Base-by-base conservation (phyloP, 129 eudicot genomes). In the Cynara cardunculus region DNA sequence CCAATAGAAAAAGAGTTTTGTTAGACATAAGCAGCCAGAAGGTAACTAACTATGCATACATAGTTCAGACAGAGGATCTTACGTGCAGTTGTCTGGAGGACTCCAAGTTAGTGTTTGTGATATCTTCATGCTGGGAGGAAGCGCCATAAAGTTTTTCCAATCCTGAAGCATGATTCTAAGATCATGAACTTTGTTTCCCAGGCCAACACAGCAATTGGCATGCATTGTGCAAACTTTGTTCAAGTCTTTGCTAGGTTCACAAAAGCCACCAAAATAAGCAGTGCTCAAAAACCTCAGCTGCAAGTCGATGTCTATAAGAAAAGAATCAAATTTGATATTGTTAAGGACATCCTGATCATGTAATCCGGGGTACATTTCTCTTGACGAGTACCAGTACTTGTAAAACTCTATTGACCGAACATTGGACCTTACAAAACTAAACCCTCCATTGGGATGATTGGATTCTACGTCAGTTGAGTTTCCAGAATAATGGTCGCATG, bases 291-390 rank as follows among this genome's bases (percentile, higher is more conserved):
- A 89, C 39, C 85, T 87, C 82, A 89, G 64, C 25, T 75, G 53
- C 28, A 89, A 75, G 32, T 82, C 88, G 16, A 81, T 81, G 4
- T 89, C 87, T 1, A 53, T 49, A 28, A 86, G 28, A 69, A 73
- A 84, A 27, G 88, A 71, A 74, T 86, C 24, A 64, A 46, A 69
- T 79, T 86, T 87, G 34, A 86, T 89, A 21, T 31, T 70, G 25
- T 87, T 87, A 56, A 89, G 90, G 69, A 89, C 93, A 76, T 84
- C 89, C 46, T 89, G 93, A 66, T 89, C 93, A 65, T 89, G 93
- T 66, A 84, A 77, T 24, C 90, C 89, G 2, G 93, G 93, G 64
- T 84, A 82, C 0, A 12, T 71, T 46, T 77, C 82, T 37, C 78
- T 77, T 2, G 93, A 89, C 31, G 85, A 35, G 74, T 86, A 78